These are phyloP conservation scores for Rhizopus stolonifer DNA, from an alignment of 371 early-diverging fungal species.

Conservation along the genomic window DNA sequence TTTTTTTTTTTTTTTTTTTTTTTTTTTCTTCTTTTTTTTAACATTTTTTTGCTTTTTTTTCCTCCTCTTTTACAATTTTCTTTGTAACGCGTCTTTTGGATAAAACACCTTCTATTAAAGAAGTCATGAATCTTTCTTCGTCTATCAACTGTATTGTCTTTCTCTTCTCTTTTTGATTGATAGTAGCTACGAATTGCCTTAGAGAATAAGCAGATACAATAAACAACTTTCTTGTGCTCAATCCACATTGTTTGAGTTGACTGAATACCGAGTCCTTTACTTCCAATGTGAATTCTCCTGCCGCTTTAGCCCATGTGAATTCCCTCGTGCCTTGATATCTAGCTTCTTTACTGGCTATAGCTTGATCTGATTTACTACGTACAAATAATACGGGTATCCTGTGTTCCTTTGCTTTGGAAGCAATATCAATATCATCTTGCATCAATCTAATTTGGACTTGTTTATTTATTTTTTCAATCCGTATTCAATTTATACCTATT, in stretches of 20 bases:
- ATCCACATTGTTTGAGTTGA: constrained; percentile 33
- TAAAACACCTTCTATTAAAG: constrained; percentile 40
- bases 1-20: constrained; percentile 4
- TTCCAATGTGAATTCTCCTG: constrained; percentile 37
- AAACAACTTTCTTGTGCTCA: constrained; percentile 39
- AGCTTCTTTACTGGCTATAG: constrained; percentile 34
- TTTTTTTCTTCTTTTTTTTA: constrained; percentile 1
- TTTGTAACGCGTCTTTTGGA: constrained; percentile 25
- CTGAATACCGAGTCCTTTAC: constrained; percentile 35
- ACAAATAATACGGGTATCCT: constrained; percentile 41
- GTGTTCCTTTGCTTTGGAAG: constrained; percentile 36
- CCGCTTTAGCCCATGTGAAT: constrained; percentile 34
- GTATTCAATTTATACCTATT: constrained; percentile 51
- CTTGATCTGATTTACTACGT: constrained; percentile 50
- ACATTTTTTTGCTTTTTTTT: constrained; percentile 2
- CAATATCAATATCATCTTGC: constrained; percentile 36
- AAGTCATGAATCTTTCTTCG: constrained; percentile 41
- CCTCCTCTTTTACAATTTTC: constrained; percentile 7
- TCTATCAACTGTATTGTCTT: constrained; percentile 29
- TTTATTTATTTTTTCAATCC: not conserved
- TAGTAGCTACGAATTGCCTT: constrained; percentile 32
- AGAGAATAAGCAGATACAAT: constrained; percentile 44
- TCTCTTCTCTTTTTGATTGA: constrained; percentile 31
- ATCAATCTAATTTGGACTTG: constrained; percentile 19
- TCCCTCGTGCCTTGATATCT: constrained; percentile 19